Percentiles rank a stretch among this genome's conserved stretches.
These are phyloP conservation scores for Parastagonospora nodorum DNA, from an alignment of 2,329 filamentous ascomycete genomes.

Conservation along the genomic window DNA sequence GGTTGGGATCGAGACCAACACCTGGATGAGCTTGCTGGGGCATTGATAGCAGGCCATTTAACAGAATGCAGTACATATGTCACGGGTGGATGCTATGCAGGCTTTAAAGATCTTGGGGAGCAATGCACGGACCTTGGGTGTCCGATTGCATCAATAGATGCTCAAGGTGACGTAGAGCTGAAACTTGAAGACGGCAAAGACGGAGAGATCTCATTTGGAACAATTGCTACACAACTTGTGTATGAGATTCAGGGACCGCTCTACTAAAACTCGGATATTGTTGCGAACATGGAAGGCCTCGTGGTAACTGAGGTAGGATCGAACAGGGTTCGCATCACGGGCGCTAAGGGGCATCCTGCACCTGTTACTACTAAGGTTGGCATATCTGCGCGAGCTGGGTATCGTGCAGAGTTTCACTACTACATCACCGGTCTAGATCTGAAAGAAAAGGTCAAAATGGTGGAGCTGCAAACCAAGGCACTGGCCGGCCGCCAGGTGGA, in stretches of 20 bases:
- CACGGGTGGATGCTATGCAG: constrained; percentile 38
- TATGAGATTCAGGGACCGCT: constrained; percentile 51
- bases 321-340: constrained; percentile 56
- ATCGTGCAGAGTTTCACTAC: constrained; percentile 54
- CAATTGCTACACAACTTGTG: constrained; percentile 44
- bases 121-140: constrained; percentile 40
- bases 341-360: constrained; percentile 51
- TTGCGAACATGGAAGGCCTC: constrained; percentile 56
- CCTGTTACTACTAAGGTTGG: constrained; percentile 56
- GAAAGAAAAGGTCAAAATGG: constrained; percentile 51
- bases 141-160: constrained; percentile 49
- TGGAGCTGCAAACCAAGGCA: constrained; percentile 45
- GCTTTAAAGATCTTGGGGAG: constrained; percentile 43
- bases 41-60: constrained; percentile 48
- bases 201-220: constrained; percentile 28
- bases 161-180: constrained; percentile 52
- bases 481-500: constrained; percentile 46
- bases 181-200: constrained; percentile 53
- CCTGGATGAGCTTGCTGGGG: constrained; percentile 47
- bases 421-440: constrained; percentile 54
- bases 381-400: constrained; percentile 53
- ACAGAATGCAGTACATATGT: constrained; percentile 48
- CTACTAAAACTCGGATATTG: constrained; percentile 62
- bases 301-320: constrained; percentile 57
- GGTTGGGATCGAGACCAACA: constrained; percentile 43